A percentile compares a stretch with the other conserved stretches of the same genome.
Conservation (phyloP, 139 green algal genomes). For the Micromonas pusilla region DNA sequence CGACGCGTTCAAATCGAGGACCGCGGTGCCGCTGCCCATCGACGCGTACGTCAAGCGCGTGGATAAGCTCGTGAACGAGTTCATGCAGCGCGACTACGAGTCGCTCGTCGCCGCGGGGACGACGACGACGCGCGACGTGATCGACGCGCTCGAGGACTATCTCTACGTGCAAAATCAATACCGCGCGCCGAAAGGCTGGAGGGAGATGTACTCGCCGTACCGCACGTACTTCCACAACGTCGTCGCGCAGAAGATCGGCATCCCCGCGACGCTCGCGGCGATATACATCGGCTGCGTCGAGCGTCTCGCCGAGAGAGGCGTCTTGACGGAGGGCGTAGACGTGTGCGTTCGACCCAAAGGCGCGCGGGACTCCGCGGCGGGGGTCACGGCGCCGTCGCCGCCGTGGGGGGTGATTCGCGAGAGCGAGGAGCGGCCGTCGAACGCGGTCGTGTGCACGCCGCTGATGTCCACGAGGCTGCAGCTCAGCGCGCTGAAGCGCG, state of each 20-base stretch:
- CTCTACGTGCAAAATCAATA: conserved; percentile 14
- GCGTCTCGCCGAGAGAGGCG: conserved; percentile 1
- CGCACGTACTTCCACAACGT: conserved; percentile 36
- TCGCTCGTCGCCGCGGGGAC: not conserved
- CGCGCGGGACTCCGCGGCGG: not conserved
- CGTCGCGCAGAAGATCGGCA: conserved; percentile 31
- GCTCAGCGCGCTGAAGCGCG: conserved; percentile 24
- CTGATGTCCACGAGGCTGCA: not conserved
- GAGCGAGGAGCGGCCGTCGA: too few species aligned
- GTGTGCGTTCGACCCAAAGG: not conserved
- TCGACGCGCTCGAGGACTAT: conserved; percentile 5
- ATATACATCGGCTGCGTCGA: conserved; percentile 19
- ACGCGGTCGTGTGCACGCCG: not conserved
- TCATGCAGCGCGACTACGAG: not conserved
- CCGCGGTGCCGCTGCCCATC: conserved; percentile 21
- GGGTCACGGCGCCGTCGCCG: not conserved
- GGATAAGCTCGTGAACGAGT: conserved; percentile 30
- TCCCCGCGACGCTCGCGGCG: conserved; percentile 11
- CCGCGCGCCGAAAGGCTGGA: conserved; percentile 2
- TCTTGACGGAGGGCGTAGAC: not conserved
- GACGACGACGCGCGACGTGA: not conserved
- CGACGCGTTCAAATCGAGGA: conserved; percentile 27
- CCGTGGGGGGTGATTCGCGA: not conserved
- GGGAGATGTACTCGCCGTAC: conserved; percentile 29
- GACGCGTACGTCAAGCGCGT: conserved; percentile 31